Conservation (phyloP, 768 basidiomycete species). For the Tylopilus sp. region DNA sequence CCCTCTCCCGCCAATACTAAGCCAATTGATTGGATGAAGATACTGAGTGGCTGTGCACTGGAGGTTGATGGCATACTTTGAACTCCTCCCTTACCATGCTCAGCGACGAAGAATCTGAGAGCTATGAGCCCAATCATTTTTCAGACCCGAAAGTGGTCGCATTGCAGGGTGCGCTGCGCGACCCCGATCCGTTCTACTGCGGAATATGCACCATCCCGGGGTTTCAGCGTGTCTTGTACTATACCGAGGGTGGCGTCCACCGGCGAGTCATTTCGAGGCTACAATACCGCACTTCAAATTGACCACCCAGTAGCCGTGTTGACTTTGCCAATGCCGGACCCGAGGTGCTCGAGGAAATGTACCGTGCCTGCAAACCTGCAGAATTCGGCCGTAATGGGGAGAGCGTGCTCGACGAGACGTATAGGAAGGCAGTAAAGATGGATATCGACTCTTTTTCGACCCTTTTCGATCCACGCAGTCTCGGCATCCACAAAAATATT, state of each 20-base stretch:
- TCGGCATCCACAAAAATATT: conserved; percentile 1
- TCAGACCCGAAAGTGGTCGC: not conserved
- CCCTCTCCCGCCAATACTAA: no score
- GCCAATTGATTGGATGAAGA: no score
- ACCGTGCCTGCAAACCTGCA: conserved; percentile 5
- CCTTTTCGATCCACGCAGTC: not conserved
- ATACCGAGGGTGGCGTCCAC: not conserved
- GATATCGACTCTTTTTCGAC: conserved; percentile 34
- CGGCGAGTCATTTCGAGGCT: not conserved
- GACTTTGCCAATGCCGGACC: not conserved
- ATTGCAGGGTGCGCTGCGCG: not conserved
- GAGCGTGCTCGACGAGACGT: conserved; percentile 2
- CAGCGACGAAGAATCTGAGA: no score
- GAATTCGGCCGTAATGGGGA: conserved; percentile 3
- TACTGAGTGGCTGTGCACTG: no score
- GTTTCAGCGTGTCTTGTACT: not conserved
- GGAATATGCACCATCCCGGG: not conserved
- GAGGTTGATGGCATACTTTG: no score
- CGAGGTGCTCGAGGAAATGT: not conserved
- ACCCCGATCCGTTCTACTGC: not conserved
- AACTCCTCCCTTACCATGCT: no score
- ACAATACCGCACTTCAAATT: not conserved
- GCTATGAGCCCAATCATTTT: no score
- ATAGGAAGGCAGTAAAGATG: conserved; percentile 47
- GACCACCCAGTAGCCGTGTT: not conserved